phyloP scores from a whole-genome alignment of 805 yeast genomes.

The Pichia cephalocereana region DNA sequence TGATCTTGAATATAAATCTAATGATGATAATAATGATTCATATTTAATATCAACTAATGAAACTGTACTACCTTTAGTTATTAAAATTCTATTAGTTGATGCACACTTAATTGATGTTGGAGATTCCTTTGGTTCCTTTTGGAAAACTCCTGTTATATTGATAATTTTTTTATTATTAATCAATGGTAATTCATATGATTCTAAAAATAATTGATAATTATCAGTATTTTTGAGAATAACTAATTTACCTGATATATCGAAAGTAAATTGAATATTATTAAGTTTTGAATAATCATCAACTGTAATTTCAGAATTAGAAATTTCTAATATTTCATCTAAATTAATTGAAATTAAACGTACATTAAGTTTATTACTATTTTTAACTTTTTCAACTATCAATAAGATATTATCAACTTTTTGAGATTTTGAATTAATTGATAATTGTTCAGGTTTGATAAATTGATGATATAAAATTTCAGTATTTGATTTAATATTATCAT shows the following conservation, averaged over 20 bases:
- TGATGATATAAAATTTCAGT: slow-evolving; percentile 14
- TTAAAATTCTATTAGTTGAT: slow-evolving; percentile 37
- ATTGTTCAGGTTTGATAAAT: slow-evolving; percentile 20
- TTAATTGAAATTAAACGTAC: slow-evolving; percentile 22
- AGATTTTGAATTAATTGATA: slow-evolving; percentile 15
- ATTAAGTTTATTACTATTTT: slow-evolving; percentile 12
- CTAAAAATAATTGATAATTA: slow-evolving; percentile 9
- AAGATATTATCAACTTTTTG: slow-evolving; percentile 16
- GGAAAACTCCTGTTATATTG: slow-evolving; percentile 15
- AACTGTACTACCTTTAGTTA: slow-evolving; percentile 32
- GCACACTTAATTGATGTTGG: slow-evolving; percentile 31
- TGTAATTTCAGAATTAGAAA: slow-evolving; percentile 20
- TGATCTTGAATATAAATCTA: slow-evolving; percentile 24
- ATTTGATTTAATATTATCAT: slow-evolving; percentile 7
- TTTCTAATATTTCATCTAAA: slow-evolving; percentile 20
- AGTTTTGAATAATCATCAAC: background rate
- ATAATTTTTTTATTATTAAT: slow-evolving; percentile 24
- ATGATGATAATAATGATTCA: slow-evolving; percentile 27
- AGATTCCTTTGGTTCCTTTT: slow-evolving; percentile 18
- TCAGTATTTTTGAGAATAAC: slow-evolving; percentile 14
- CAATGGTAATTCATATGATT: slow-evolving; percentile 25
- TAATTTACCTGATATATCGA: slow-evolving; percentile 25
- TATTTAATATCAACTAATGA: slow-evolving; percentile 37
- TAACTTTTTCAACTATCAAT: slow-evolving; percentile 14
- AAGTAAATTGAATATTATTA: slow-evolving; percentile 13